Evolutionary conservation across 805 yeast genomes (phyloP).

Genomic region (Cyberlindnera meyerae): DNA sequence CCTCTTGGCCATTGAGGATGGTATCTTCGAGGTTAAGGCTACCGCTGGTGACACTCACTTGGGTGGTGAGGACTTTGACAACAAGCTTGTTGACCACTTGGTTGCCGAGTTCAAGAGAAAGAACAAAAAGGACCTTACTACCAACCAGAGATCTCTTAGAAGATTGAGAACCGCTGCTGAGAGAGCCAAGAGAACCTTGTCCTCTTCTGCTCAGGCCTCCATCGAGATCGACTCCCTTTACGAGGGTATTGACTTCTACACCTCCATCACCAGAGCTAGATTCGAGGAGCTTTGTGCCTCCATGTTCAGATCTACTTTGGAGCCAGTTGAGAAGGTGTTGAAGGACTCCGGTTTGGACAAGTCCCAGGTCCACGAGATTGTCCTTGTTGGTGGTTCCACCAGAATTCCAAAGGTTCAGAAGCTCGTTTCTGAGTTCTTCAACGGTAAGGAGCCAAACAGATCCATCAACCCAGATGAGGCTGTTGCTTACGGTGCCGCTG

Average conservation of each 20-base stretch:
- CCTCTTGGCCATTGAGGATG: conserved; percentile 84
- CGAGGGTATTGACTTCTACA: conserved; percentile 96
- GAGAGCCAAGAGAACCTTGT: conserved; percentile 79
- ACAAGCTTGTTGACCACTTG: conserved; percentile 91
- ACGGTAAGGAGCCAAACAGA: conserved; percentile 95
- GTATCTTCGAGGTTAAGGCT: conserved; percentile 95
- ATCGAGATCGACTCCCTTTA: conserved; percentile 90
- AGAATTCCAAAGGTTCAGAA: conserved; percentile 97
- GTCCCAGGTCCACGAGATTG: conserved; percentile 86
- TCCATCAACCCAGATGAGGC: conserved; percentile 98
- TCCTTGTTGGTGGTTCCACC: conserved; percentile 95
- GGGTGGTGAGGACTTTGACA: conserved; percentile 22
- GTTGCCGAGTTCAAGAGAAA: conserved; percentile 94
- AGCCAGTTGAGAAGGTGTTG: conserved; percentile 93
- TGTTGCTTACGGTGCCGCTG: conserved; percentile 99
- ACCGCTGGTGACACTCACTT: conserved; percentile 41
- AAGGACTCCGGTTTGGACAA: conserved; percentile 88
- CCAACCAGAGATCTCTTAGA: conserved; percentile 95
- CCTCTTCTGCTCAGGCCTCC: conserved; percentile 92
- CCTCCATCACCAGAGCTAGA: conserved; percentile 94
- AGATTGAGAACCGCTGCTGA: conserved; percentile 73
- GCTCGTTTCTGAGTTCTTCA: conserved; percentile 92
- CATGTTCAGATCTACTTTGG: conserved; percentile 87
- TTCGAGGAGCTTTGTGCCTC: conserved; percentile 95
- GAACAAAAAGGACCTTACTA: conserved; percentile 87